Base-by-base conservation (phyloP, 2,329 filamentous ascomycete genomes). In the Paraconiothyrium brasiliense region DNA sequence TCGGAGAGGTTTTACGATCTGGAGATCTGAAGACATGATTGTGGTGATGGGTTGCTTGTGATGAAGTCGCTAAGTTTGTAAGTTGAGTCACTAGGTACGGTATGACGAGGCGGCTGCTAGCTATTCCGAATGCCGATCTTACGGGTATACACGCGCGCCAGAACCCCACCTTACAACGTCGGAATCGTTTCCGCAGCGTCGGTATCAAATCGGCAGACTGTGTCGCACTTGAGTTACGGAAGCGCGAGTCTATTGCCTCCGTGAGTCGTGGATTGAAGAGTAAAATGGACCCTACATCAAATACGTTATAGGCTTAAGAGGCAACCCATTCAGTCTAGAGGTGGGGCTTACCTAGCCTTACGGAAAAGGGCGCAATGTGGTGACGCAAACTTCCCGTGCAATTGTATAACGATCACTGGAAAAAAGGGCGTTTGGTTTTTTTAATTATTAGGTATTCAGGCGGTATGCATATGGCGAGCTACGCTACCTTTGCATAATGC, bases 1-100 rank as follows among this genome's bases (percentile, higher is more conserved):
- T 35, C 48, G 35, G 22, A 58, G 48, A 16, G 56, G 56, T 14
- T 34, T 14, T 24, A 22, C 27, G 37, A 52, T 46, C 20, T 44
- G 48, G 2, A 50, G 46, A 20, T 44, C 20, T 3, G 20, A 32
- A 13, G 44, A 22, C 52, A 55, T 55, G 22, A 14, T 14, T 30
- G 27, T 16, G 52, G 24, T 32, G 24, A 7, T 41, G 16, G 13
- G 4, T 30, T 30, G 14, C 13, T 32, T 7, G 7, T 32, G 20
- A 32, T 41, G 14, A 16, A 41, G 4, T 41, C n/a, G 16, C 14
- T 2, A 30, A 41, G 14, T 14, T 41, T 14, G 16, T 20, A 8
- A 8, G 6, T n/a, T 41, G 39, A 41, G 14, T 41, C 39, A 41
- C 13, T 13, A 16, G 20, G 20, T 20, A 20, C 20, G 1, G 20